Evolutionary conservation across 2,329 filamentous ascomycete genomes (phyloP).

Genomic region (Stagonosporopsis chrysanthemi): DNA sequence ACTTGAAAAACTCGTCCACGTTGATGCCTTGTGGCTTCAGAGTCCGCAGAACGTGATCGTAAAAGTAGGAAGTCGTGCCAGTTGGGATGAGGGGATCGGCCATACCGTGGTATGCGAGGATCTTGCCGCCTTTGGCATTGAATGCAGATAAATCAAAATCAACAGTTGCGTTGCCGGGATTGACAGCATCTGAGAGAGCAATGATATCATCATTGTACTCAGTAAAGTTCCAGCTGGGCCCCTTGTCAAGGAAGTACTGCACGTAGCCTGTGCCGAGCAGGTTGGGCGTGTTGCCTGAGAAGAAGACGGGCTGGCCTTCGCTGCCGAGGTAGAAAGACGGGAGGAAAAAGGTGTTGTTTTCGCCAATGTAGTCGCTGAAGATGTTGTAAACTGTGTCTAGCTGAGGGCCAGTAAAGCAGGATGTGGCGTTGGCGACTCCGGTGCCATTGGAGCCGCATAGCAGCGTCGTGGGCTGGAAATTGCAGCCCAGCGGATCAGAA

Average conservation of each 20-base stretch:
- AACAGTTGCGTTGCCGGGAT: slow-evolving; percentile 61
- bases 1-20: slow-evolving; percentile 52
- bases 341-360: slow-evolving; percentile 53
- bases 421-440: slow-evolving; percentile 39
- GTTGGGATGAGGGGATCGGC: slow-evolving; percentile 58
- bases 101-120: slow-evolving; percentile 55
- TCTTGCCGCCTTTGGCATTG: slow-evolving; percentile 52
- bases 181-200: slow-evolving; percentile 47
- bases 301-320: slow-evolving; percentile 49
- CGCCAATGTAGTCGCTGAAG: slow-evolving; percentile 52
- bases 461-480: slow-evolving; percentile 52
- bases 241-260: slow-evolving; percentile 53
- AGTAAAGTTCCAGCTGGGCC: slow-evolving; percentile 50
- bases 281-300: slow-evolving; percentile 50
- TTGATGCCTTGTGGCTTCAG: slow-evolving; percentile 47
- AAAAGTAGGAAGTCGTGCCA: slow-evolving; percentile 61
- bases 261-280: slow-evolving; percentile 50
- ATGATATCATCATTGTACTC: slow-evolving; percentile 52
- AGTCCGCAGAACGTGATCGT: slow-evolving; percentile 53
- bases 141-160: slow-evolving; percentile 59
- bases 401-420: slow-evolving; percentile 56
- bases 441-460: slow-evolving; percentile 46
- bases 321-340: slow-evolving; percentile 50
- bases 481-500: slow-evolving; percentile 55
- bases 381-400: slow-evolving; percentile 53